phyloP scores from a whole-genome alignment of 768 basidiomycete species.

The Amanita rimosa region DNA sequence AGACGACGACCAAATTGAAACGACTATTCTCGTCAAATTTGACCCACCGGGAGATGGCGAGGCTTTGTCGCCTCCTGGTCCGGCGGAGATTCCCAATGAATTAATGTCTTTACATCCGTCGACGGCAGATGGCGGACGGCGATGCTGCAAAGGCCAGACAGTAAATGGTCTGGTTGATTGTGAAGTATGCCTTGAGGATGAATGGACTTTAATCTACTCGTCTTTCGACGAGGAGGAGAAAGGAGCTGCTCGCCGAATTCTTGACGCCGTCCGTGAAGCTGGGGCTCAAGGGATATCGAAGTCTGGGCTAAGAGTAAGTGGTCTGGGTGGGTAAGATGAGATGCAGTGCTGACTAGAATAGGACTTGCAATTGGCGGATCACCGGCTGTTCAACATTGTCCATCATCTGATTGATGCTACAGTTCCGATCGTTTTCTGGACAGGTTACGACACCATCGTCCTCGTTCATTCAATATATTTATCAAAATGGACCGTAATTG shows the following conservation, averaged over 20 bases:
- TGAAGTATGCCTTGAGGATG: constrained; percentile 30
- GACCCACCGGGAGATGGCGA: constrained; percentile 8
- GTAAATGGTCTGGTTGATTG: constrained; percentile 31
- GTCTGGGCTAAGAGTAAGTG: constrained; percentile 24
- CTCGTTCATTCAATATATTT: constrained; percentile 46
- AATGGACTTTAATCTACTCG: constrained; percentile 20
- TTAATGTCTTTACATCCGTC: constrained; percentile 27
- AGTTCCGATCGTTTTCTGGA: constrained; percentile 54
- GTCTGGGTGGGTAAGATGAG: neutral
- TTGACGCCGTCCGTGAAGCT: constrained; percentile 23
- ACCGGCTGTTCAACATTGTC: constrained; percentile 20
- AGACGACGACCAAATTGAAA: constrained; percentile 86
- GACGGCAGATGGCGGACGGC: constrained; percentile 26
- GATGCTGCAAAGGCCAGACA: constrained; percentile 33
- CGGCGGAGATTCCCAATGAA: constrained; percentile 12
- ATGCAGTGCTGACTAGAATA: constrained; percentile 5
- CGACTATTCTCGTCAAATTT: constrained; percentile 38
- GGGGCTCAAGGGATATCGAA: constrained; percentile 29
- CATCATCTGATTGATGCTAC: constrained; percentile 31
- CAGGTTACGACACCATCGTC: constrained; percentile 44
- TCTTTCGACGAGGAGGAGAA: constrained; percentile 18
- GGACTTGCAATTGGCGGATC: constrained; percentile 11
- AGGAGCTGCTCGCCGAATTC: constrained; percentile 20
- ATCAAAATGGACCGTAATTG: constrained; percentile 43
- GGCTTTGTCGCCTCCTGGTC: constrained; percentile 9